Percentiles rank a stretch among this genome's conserved stretches.
phyloP scores from a whole-genome alignment of 2,329 filamentous ascomycete genomes.

The Rugonectria rugulosa region DNA sequence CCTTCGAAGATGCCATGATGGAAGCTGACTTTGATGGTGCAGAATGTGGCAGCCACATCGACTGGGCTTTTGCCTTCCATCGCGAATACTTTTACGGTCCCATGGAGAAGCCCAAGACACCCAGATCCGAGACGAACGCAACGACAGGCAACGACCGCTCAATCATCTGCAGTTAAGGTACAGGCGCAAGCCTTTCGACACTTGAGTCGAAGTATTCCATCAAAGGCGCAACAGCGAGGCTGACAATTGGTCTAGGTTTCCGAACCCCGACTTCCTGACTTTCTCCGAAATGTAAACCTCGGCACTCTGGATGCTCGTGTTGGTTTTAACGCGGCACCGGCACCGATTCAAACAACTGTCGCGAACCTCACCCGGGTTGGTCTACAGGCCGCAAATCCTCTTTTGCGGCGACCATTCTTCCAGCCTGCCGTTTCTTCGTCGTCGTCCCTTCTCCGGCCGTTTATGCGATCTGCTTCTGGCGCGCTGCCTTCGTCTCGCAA shows the following conservation, averaged over 20 bases:
- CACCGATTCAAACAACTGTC: slow-evolving; percentile 29
- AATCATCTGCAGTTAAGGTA: slow-evolving; percentile 17
- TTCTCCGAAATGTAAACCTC: slow-evolving; percentile 35
- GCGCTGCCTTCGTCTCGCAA: slow-evolving; percentile 28
- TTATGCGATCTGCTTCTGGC: slow-evolving; percentile 35
- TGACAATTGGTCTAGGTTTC: slow-evolving; percentile 27
- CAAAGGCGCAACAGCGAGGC: slow-evolving; percentile 6
- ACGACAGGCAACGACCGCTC: slow-evolving; percentile 8
- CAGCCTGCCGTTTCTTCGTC: slow-evolving; percentile 27
- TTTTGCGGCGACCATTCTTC: slow-evolving; percentile 38
- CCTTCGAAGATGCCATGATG: slow-evolving; percentile 9
- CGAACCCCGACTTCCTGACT: slow-evolving; percentile 37
- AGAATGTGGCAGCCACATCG: slow-evolving; percentile 53
- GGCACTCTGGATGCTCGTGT: slow-evolving; percentile 13
- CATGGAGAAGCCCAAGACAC: slow-evolving; percentile 40
- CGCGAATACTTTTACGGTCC: slow-evolving; percentile 48
- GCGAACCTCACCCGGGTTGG: slow-evolving; percentile 40
- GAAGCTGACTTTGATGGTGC: slow-evolving; percentile 30
- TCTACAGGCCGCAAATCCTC: slow-evolving; percentile 40
- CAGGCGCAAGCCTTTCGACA: slow-evolving; percentile 20
- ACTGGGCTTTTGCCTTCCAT: slow-evolving; percentile 57
- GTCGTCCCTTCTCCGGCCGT: slow-evolving; percentile 34
- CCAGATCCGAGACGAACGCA: slow-evolving; percentile 20
- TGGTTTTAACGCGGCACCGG: slow-evolving; percentile 18
- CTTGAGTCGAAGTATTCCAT: slow-evolving; percentile 26